These are phyloP conservation scores for Cercospora canescens DNA, from an alignment of 2,329 filamentous ascomycete genomes.

Conservation along the genomic window DNA sequence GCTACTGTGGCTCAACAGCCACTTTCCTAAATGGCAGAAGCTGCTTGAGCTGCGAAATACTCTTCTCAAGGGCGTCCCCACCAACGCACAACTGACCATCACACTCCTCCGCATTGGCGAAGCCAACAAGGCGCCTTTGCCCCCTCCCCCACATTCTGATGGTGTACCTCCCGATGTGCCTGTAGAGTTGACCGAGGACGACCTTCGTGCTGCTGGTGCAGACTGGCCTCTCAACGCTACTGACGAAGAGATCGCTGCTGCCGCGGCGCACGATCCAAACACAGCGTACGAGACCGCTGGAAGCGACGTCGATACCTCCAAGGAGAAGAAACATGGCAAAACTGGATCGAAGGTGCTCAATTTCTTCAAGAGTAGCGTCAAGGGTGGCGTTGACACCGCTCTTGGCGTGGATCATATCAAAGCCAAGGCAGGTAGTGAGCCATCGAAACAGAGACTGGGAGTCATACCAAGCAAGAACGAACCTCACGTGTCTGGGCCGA, in stretches of 20 bases:
- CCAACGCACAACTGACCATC: slow-evolving; percentile 79
- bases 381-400: slow-evolving; percentile 70
- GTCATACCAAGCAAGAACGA: slow-evolving; percentile 57
- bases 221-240: slow-evolving; percentile 62
- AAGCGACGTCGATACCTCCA: slow-evolving; percentile 53
- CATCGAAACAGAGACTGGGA: slow-evolving; percentile 70
- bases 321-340: slow-evolving; percentile 50
- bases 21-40: slow-evolving; percentile 72
- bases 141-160: slow-evolving; percentile 55
- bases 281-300: slow-evolving; percentile 53
- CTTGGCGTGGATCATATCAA: slow-evolving; percentile 70
- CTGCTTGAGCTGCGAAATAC: slow-evolving; percentile 73
- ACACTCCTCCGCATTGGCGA: slow-evolving; percentile 82
- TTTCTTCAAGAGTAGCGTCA: slow-evolving; percentile 69
- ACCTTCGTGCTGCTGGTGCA: slow-evolving; percentile 54
- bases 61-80: slow-evolving; percentile 77
- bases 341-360: slow-evolving; percentile 56
- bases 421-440: slow-evolving; percentile 61
- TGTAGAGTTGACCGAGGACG: slow-evolving; percentile 50
- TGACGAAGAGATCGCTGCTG: slow-evolving; percentile 64
- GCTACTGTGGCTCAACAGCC: slow-evolving; percentile 59
- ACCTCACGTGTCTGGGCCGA: slow-evolving; percentile 59
- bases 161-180: slow-evolving; percentile 50
- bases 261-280: slow-evolving; percentile 51
- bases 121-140: slow-evolving; percentile 75